Percentiles rank a stretch among this genome's conserved stretches.
phyloP scores from a whole-genome alignment of 1,284 basidiomycete species.

The Hemileia vastatrix region DNA sequence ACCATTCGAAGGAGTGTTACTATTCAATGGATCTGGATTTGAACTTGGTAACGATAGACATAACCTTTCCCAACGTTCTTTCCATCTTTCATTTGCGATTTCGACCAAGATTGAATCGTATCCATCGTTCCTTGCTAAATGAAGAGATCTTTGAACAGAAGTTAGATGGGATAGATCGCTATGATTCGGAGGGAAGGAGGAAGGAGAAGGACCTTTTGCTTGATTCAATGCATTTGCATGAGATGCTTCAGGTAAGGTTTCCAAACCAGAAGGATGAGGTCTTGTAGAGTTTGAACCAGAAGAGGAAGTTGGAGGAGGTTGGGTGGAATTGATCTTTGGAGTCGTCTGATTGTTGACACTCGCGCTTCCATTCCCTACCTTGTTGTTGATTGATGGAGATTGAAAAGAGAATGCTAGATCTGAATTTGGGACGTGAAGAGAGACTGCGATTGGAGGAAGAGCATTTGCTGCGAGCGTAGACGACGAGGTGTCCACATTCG shows the following conservation, averaged over 20 bases:
- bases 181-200: conserved; percentile 24
- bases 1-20: not conserved
- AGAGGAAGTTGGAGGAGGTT: no score
- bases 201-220: conserved; percentile 32
- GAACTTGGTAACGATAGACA: conserved; percentile 31
- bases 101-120: conserved; percentile 36
- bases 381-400: not conserved
- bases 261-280: no score
- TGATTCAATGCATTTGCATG: conserved; percentile 37
- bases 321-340: no score
- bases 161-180: conserved; percentile 33
- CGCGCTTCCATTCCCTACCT: no score
- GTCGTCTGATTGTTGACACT: no score
- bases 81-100: conserved; percentile 38
- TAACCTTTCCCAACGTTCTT: conserved; percentile 39
- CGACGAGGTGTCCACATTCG: not conserved
- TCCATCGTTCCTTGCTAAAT: conserved; percentile 32
- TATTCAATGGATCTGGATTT: not conserved
- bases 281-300: no score
- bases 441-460: not conserved
- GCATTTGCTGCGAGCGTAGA: not conserved
- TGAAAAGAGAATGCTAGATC: not conserved
- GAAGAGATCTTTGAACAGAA: conserved; percentile 21
- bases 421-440: not conserved
- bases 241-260: conserved; percentile 37